Evolutionary conservation across 805 yeast species (phyloP).

Genomic region (Hermanozyma aechmeae): DNA sequence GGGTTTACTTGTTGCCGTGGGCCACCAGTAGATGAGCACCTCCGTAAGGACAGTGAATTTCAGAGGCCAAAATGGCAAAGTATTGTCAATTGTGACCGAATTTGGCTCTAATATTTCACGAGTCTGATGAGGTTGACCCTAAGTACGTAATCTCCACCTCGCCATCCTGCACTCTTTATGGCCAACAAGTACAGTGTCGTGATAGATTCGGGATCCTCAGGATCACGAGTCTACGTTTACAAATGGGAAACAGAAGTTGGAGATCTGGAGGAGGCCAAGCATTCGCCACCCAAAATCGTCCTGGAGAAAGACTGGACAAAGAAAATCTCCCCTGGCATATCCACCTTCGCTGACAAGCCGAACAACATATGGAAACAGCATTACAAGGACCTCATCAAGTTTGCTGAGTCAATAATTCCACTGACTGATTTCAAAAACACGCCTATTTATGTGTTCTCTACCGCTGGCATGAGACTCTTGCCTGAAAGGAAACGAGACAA

Average conservation of each 20-base stretch:
- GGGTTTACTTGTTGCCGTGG: no score
- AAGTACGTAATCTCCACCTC: no score
- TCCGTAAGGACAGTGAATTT: no score
- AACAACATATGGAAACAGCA: constrained; percentile 63
- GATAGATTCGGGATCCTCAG: constrained; percentile 92
- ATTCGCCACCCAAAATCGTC: constrained; percentile 58
- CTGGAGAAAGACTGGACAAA: constrained; percentile 61
- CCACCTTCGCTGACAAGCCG: constrained; percentile 43
- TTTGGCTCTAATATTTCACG: no score
- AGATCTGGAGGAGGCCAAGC: constrained; percentile 22
- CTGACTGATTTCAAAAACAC: constrained; percentile 48
- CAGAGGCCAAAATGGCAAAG: no score
- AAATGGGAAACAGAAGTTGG: constrained; percentile 53
- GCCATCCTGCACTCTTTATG: no score
- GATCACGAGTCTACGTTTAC: constrained; percentile 80
- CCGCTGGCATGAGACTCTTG: constrained; percentile 92
- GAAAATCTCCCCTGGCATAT: constrained; percentile 80
- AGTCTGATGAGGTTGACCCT: no score
- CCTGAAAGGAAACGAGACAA: constrained; percentile 41
- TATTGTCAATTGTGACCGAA: no score
- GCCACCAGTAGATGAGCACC: no score
- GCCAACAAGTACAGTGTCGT: constrained; percentile 68
- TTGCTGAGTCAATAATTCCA: constrained; percentile 70
- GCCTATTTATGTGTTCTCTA: constrained; percentile 85
- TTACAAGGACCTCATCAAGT: constrained; percentile 50